These are phyloP conservation scores for Candida adriatica DNA, from an alignment of 805 yeast species.

Conservation along the genomic window DNA sequence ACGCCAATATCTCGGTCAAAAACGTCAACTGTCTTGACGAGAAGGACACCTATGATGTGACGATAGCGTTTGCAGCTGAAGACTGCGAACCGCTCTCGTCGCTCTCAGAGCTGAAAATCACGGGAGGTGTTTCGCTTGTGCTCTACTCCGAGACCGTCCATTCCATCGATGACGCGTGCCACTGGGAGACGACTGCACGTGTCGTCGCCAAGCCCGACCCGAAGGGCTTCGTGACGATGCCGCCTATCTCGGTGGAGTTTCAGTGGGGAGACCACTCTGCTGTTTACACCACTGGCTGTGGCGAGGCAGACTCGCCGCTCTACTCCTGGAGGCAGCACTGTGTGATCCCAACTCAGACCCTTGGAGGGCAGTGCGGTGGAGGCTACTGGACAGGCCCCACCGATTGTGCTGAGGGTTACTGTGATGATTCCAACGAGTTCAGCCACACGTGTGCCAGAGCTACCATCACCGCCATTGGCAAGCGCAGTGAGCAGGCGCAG, in stretches of 20 bases:
- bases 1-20: conserved; percentile 1
- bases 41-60: conserved; percentile 12
- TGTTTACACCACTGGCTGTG: no score
- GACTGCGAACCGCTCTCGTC: conserved; percentile 6
- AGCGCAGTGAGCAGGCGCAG: no score
- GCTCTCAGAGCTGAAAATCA: conserved; percentile 15
- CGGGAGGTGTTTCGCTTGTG: conserved; percentile 9
- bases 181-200: conserved; percentile 8
- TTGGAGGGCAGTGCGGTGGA: no score
- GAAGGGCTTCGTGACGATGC: conserved; percentile 9
- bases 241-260: conserved; percentile 16
- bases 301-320: no score
- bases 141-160: conserved; percentile 11
- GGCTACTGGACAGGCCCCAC: no score
- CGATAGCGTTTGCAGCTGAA: conserved; percentile 8
- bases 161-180: conserved; percentile 6
- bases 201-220: conserved; percentile 2
- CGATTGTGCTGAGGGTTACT: no score
- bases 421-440: no score
- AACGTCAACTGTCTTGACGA: conserved; percentile 11
- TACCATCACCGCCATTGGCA: no score
- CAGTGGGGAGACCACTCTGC: no score
- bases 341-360: no score
- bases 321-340: no score
- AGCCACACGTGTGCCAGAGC: no score